phyloP scores from a whole-genome alignment of 2,329 filamentous ascomycete species.

The Orbilia brochopaga region DNA sequence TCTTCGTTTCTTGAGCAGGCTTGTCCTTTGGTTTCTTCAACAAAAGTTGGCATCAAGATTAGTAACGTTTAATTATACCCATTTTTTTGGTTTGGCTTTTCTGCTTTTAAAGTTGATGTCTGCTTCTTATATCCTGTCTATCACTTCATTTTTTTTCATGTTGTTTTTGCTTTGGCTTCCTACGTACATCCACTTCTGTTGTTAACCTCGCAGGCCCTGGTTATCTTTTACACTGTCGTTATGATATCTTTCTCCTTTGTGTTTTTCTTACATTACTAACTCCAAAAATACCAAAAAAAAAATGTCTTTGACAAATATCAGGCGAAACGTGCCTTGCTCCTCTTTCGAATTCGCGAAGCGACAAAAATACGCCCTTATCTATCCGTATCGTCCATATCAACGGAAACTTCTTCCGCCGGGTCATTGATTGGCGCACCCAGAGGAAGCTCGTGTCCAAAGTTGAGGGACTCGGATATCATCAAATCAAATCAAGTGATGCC shows the following conservation, averaged over 20 bases:
- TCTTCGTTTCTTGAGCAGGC: conserved; percentile 20
- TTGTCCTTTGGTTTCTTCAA: conserved; percentile 4
- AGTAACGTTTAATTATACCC: conserved; percentile 50
- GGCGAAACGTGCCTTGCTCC: neutral
- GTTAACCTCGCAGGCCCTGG: conserved; percentile 46
- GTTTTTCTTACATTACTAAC: conserved; percentile 28
- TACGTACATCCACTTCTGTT: conserved; percentile 14
- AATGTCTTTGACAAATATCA: conserved; percentile 16
- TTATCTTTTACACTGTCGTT: conserved; percentile 34
- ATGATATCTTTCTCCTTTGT: conserved; percentile 26
- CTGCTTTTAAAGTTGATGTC: conserved; percentile 14
- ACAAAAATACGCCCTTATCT: neutral
- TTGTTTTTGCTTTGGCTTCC: neutral
- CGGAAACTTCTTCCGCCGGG: neutral
- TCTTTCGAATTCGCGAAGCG: neutral
- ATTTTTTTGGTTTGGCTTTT: conserved; percentile 21
- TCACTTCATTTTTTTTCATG: conserved; percentile 3
- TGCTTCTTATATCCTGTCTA: conserved; percentile 10
- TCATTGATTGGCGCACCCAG: too few species aligned
- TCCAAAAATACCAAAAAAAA: conserved; percentile 48
- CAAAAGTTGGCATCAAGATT: conserved; percentile 48
- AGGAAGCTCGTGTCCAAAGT: neutral
- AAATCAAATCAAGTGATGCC: neutral
- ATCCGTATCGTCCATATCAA: too few species aligned
- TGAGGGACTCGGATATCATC: neutral